A percentile compares a stretch with the other conserved stretches of the same genome.
phyloP scores from a whole-genome alignment of 2,329 filamentous ascomycete genomes.

The Ceratocystis cacaofunesta region DNA sequence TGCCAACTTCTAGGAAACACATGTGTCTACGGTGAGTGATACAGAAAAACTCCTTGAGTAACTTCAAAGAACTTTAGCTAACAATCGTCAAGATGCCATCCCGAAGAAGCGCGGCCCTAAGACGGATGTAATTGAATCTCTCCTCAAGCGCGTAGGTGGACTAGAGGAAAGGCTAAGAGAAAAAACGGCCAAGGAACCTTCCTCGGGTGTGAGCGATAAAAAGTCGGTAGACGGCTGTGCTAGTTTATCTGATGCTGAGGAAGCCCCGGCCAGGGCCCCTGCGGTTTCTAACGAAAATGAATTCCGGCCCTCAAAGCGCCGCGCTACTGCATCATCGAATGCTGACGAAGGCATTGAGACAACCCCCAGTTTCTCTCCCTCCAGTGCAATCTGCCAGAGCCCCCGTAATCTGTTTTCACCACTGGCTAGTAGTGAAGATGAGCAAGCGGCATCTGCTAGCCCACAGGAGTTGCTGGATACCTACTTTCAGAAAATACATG shows the following conservation, averaged over 20 bases:
- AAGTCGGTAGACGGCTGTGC: background rate
- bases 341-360: background rate
- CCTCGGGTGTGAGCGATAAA: constrained; percentile 12
- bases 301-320: background rate
- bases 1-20: constrained; percentile 80
- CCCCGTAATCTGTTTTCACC: background rate
- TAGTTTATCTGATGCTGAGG: background rate
- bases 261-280: background rate
- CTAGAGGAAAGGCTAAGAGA: constrained; percentile 67
- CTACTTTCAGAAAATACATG: constrained; percentile 67
- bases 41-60: background rate
- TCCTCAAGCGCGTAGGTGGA: constrained; percentile 73
- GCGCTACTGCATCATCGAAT: background rate
- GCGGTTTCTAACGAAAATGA: background rate
- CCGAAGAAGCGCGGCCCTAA: constrained; percentile 85
- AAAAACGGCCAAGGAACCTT: constrained; percentile 33
- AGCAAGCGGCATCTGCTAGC: background rate
- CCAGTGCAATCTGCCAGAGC: background rate
- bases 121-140: constrained; percentile 68
- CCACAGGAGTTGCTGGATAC: constrained; percentile 47
- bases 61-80: background rate
- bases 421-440: background rate
- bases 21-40: constrained; percentile 64
- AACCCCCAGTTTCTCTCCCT: background rate
- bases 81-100: constrained; percentile 49